Evolutionary conservation across 2,329 filamentous ascomycete genomes (phyloP).

Genomic region (Botrytis galanthina): DNA sequence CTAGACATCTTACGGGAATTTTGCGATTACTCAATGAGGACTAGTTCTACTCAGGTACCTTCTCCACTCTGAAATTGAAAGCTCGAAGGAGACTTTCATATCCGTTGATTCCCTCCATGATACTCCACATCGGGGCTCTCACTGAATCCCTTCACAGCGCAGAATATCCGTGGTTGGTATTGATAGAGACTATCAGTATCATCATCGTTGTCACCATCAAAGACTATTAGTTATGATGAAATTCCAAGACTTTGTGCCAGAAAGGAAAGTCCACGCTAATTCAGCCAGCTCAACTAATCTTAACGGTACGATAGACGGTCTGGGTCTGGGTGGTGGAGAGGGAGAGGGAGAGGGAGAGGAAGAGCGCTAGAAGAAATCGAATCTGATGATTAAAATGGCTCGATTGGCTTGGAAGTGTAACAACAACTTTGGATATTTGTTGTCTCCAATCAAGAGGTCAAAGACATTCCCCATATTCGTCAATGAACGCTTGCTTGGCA

Average conservation of each 20-base stretch:
- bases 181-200: not conserved
- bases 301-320: not conserved
- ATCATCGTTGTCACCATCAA: not conserved
- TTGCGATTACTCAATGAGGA: not conserved
- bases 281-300: not conserved
- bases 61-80: not conserved
- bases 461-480: not conserved
- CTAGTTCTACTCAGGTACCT: not conserved
- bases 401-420: not conserved
- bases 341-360: not conserved
- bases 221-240: not conserved
- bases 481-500: not conserved
- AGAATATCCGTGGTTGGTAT: not conserved
- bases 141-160: not conserved
- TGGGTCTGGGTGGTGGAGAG: not conserved
- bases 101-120: not conserved
- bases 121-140: not conserved
- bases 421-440: not conserved
- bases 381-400: not conserved
- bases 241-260: not conserved
- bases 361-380: not conserved
- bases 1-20: not conserved
- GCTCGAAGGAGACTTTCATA: not conserved
- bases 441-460: conserved; percentile 10
- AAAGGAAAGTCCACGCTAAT: not conserved